Evolutionary conservation across 2,329 filamentous ascomycete genomes (phyloP).

Genomic region (Macrophomina tecta): DNA sequence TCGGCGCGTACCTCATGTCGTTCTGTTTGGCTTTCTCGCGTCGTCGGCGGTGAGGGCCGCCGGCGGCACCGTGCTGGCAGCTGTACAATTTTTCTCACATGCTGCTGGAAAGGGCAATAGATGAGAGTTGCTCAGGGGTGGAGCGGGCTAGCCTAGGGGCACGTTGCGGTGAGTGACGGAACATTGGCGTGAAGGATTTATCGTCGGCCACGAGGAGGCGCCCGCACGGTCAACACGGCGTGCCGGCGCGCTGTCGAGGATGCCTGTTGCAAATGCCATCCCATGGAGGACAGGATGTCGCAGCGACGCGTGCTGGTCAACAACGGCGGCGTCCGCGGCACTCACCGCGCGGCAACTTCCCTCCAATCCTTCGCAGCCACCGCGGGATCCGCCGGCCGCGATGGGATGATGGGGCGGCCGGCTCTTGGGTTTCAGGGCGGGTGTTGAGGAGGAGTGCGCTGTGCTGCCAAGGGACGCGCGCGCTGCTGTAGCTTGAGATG

Average conservation of each 20-base stretch:
- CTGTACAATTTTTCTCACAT: not conserved
- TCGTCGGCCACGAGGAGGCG: slow-evolving; percentile 19
- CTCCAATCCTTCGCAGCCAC: not conserved
- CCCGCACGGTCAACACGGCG: slow-evolving; percentile 11
- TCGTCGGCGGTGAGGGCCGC: not conserved
- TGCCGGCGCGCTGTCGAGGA: not conserved
- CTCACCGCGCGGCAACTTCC: slow-evolving; percentile 16
- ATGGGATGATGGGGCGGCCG: not conserved
- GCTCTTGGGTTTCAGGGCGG: not conserved
- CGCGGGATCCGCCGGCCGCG: not conserved
- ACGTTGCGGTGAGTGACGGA: slow-evolving; percentile 18
- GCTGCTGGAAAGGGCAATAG: slow-evolving; percentile 1
- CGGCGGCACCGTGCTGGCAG: slow-evolving; percentile 6
- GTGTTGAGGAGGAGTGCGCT: not conserved
- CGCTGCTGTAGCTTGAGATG: not conserved
- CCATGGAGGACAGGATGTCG: not conserved
- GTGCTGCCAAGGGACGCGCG: not conserved
- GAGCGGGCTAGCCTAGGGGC: not conserved
- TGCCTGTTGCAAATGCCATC: not conserved
- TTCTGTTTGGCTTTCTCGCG: slow-evolving; percentile 21
- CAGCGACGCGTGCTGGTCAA: slow-evolving; percentile 9
- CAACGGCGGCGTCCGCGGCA: slow-evolving; percentile 19
- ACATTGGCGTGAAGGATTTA: slow-evolving; percentile 2
- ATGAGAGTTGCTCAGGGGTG: slow-evolving; percentile 21
- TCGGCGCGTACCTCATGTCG: slow-evolving; percentile 5